Percentiles rank a stretch among this genome's conserved stretches.
Conservation (phyloP, 495 filamentous ascomycete genomes). For the Filosporella fistucella region DNA sequence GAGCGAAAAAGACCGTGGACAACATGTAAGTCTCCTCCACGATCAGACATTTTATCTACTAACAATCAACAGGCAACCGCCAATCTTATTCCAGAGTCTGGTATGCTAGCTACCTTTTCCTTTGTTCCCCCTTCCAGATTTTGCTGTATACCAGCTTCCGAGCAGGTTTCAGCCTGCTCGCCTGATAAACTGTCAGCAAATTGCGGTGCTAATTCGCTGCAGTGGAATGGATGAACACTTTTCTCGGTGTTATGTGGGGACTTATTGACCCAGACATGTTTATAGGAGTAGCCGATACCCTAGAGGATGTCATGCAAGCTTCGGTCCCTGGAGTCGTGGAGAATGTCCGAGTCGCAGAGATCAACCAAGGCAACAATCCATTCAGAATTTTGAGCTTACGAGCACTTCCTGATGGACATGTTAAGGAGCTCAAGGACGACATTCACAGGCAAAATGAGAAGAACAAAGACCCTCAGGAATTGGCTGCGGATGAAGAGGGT, state of each 20-base stretch:
- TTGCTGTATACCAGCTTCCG: no score
- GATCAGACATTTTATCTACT: background rate
- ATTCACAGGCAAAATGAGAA: constrained; percentile 75
- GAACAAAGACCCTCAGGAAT: constrained; percentile 79
- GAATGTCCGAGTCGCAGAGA: constrained; percentile 93
- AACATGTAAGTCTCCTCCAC: constrained; percentile 56
- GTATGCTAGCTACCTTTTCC: no score
- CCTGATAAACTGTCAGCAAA: no score
- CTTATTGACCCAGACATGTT: constrained; percentile 95
- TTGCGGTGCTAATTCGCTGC: no score
- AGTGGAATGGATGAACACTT: constrained; percentile 91
- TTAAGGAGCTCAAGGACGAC: constrained; percentile 70
- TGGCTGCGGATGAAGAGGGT: constrained; percentile 84
- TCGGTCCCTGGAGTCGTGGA: constrained; percentile 85
- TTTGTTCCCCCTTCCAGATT: no score
- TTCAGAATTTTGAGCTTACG: constrained; percentile 85
- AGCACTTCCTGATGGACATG: constrained; percentile 77
- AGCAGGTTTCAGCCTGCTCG: no score
- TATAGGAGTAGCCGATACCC: constrained; percentile 56
- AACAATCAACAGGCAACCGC: constrained; percentile 54
- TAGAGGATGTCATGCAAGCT: constrained; percentile 95
- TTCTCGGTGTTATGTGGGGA: constrained; percentile 78
- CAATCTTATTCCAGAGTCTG: constrained; percentile 90
- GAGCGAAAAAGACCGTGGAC: constrained; percentile 76
- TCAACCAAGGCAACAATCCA: constrained; percentile 88